A percentile compares a stretch with the other conserved stretches of the same genome.
phyloP scores from a whole-genome alignment of 257 asterid species.

The Ilex asprella region DNA sequence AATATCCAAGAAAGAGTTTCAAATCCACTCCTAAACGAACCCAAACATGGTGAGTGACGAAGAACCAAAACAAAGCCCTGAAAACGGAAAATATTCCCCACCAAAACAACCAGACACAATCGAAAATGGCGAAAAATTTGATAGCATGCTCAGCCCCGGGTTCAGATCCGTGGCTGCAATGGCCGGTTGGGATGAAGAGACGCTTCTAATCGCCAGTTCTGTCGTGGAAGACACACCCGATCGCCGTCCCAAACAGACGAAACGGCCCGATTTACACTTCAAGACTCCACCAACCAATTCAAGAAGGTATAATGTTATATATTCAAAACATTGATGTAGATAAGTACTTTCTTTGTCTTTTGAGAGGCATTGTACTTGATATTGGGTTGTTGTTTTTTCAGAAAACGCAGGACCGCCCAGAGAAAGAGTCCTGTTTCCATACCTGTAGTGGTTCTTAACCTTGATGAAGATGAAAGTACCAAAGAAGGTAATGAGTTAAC shows the following conservation, averaged over 20 bases:
- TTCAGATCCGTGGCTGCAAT: slow-evolving; percentile 83
- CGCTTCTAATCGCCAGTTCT: slow-evolving; percentile 63
- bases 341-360: background rate
- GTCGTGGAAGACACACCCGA: slow-evolving; percentile 96
- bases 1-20: too few relatives aligned
- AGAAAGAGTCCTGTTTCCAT: slow-evolving; percentile 41
- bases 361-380: slow-evolving; percentile 7
- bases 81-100: slow-evolving; percentile 1
- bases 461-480: slow-evolving; percentile 47
- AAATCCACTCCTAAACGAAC: too few relatives aligned
- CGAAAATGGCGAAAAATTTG: slow-evolving; percentile 30
- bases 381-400: slow-evolving; percentile 14
- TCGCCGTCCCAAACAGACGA: slow-evolving; percentile 48
- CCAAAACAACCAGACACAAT: slow-evolving; percentile 16
- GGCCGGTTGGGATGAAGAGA: slow-evolving; percentile 99
- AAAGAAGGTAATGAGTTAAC: slow-evolving; percentile 34
- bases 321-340: background rate
- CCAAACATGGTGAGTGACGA: slow-evolving; percentile 29
- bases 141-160: slow-evolving; percentile 62
- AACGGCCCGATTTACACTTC: slow-evolving; percentile 35
- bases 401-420: slow-evolving; percentile 64
- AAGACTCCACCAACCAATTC: slow-evolving; percentile 77
- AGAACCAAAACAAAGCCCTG: slow-evolving; percentile 26
- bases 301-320: slow-evolving; percentile 41
- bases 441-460: slow-evolving; percentile 50